phyloP scores from a whole-genome alignment of 164 flowering plant species.

The Echeveria elegans region DNA sequence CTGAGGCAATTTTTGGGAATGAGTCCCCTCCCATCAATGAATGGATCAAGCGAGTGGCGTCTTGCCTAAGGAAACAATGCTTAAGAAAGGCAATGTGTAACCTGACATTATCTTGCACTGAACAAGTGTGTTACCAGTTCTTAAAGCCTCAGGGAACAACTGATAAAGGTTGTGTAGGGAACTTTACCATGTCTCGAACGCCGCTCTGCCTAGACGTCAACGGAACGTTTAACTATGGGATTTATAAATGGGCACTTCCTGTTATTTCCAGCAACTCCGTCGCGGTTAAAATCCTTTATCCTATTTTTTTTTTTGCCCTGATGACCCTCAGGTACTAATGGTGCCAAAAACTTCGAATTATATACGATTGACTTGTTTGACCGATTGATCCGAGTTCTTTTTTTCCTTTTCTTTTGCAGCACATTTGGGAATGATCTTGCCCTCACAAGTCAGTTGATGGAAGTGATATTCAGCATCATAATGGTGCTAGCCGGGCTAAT shows the following conservation, averaged over 20 bases:
- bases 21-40: no score
- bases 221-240: conserved; percentile 74
- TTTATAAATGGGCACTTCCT: conserved; percentile 77
- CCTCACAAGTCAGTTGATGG: conserved; percentile 84
- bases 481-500: conserved; percentile 66
- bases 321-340: conserved; percentile 84
- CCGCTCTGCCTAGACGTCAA: conserved; percentile 58
- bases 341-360: no score
- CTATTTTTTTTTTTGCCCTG: conserved; percentile 92
- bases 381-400: no score
- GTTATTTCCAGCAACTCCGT: conserved; percentile 83
- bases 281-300: conserved; percentile 78
- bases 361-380: no score
- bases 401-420: conserved; percentile 40
- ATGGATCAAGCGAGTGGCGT: conserved; percentile 79
- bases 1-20: no score
- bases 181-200: conserved; percentile 28
- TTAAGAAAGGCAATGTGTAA: conserved; percentile 32
- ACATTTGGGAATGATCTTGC: conserved; percentile 89
- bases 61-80: conserved; percentile 68
- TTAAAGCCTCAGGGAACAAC: conserved; percentile 21
- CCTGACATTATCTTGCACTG: conserved; percentile 57
- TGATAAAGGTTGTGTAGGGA: conserved; percentile 41
- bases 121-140: conserved; percentile 68
- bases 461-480: conserved; percentile 82